These are phyloP conservation scores for Cyathus striatus DNA, from an alignment of 768 basidiomycete species.

Conservation along the genomic window DNA sequence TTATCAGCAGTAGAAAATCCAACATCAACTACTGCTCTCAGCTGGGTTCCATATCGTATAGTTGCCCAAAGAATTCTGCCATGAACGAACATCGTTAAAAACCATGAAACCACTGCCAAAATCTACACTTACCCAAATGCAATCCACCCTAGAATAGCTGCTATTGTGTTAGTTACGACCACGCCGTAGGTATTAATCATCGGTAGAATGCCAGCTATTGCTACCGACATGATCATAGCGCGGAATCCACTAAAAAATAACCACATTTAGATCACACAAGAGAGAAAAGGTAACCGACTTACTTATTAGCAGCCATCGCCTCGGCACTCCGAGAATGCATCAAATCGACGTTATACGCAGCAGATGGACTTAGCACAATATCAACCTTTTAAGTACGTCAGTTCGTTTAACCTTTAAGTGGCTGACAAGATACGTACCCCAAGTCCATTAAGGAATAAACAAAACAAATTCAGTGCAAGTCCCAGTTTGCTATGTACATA, in stretches of 20 bases:
- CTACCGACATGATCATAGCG: constrained; percentile 23
- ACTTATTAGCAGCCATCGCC: constrained; percentile 43
- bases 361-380: constrained; percentile 38
- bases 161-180: constrained; percentile 30
- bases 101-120: not conserved
- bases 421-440: constrained; percentile 36
- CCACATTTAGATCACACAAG: not conserved
- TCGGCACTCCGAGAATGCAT: constrained; percentile 50
- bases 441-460: constrained; percentile 57
- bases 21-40: constrained; percentile 43
- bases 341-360: constrained; percentile 48
- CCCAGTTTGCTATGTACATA: constrained; percentile 42
- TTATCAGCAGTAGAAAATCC: constrained; percentile 30
- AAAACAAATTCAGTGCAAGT: constrained; percentile 38
- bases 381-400: constrained; percentile 41
- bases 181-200: constrained; percentile 40
- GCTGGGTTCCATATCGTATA: constrained; percentile 38
- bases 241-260: constrained; percentile 20
- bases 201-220: constrained; percentile 33
- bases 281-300: constrained; percentile 11
- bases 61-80: constrained; percentile 38
- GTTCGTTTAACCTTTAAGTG: not conserved
- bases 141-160: constrained; percentile 32
- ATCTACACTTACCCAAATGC: constrained; percentile 39
- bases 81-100: not conserved